Base-by-base conservation (phyloP, 2,329 filamentous ascomycete genomes). In the Chaetomiaceae sp. region DNA sequence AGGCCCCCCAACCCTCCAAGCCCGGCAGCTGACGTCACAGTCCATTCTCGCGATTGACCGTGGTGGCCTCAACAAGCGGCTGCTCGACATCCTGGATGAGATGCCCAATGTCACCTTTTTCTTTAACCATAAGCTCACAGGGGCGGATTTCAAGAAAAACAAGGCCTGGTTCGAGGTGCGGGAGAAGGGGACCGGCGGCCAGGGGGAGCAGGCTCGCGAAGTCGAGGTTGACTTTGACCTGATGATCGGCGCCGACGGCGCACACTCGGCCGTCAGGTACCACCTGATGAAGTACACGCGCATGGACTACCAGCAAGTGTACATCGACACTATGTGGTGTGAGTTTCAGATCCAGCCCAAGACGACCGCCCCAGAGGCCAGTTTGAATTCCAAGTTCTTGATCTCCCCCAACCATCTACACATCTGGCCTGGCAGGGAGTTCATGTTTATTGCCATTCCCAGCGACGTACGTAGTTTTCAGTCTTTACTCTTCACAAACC, bases 391-490 rank as follows among this genome's bases (percentile, higher is more conserved):
- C 23, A 73, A 67, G 58, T 97, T 95, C 65, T 76, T 77, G 42
- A 93, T 97, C 59, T 93, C 89, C 0, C 89, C 90, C 1, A 88
- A 96, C 62, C 91, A 97, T 65, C 76, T 99, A 1, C 93, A 99
- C 68, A 99, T 99, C 65, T 99, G 93, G 93, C 93, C 93, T 0
- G 90, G 88, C 27, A 85, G 84, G 61, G 83, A 91, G 37, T 92
- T 93, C 63, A 97, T 99, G 95, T 99, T 99, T 70, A 99, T 99
- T 63, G 95, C 93, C 16, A 91, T 99, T 38, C 92, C 93, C 0
- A 85, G 79, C 58, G 72, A 78, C 51, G 79, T 82, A 65, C 59
- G 75, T n/a, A 3, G 6, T 7, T n/a, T 5, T 9, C 3, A 1
- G 7, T 8, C 19, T 38, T 8, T 33, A 4, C 19, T 3, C 10